Conservation (phyloP, 441 rosid species). For the Erodium texanum region DNA sequence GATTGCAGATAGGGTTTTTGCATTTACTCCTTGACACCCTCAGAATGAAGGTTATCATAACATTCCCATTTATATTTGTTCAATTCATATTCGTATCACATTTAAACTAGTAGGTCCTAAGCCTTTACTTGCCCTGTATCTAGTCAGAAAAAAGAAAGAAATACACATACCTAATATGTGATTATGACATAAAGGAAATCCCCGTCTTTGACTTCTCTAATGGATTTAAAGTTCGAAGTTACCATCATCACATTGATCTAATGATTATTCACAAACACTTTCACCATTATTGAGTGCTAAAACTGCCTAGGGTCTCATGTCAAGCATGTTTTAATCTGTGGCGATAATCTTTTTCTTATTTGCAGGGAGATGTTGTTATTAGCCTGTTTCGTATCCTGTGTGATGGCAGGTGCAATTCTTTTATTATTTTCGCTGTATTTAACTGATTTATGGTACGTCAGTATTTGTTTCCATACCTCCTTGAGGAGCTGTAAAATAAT, state of each 20-base stretch:
- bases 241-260: neutral
- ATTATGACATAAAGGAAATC: neutral
- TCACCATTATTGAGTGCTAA: neutral
- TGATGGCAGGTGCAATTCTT: constrained; percentile 43
- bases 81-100: neutral
- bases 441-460: constrained; percentile 34
- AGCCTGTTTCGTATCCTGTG: constrained; percentile 22
- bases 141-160: neutral
- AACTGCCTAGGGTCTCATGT: neutral
- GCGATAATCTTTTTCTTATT: constrained; percentile 5
- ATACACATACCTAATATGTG: neutral
- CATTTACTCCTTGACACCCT: constrained; percentile 69
- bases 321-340: neutral
- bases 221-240: neutral
- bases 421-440: constrained; percentile 47
- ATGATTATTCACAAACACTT: neutral
- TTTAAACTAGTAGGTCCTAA: neutral
- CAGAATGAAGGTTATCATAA: constrained; percentile 35
- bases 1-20: constrained; percentile 82
- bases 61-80: neutral
- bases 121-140: neutral
- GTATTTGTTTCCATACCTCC: constrained; percentile 23
- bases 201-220: neutral
- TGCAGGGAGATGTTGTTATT: constrained; percentile 34
- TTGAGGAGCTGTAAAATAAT: constrained; percentile 41